Percentiles rank a stretch among this genome's conserved stretches.
Conservation (phyloP, 2,329 filamentous ascomycete genomes). For the Elsinoe arachidis region DNA sequence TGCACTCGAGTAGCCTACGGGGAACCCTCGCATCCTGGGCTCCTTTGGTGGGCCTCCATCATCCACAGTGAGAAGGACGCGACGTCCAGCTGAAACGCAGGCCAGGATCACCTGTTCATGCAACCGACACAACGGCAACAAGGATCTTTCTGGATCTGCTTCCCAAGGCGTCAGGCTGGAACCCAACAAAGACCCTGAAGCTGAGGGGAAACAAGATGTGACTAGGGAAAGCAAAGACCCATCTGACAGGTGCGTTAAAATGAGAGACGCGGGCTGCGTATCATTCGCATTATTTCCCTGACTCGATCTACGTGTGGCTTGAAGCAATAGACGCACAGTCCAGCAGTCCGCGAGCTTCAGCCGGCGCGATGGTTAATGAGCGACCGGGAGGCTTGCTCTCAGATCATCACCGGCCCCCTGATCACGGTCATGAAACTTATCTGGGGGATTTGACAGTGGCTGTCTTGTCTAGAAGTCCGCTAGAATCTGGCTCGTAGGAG, state of each 20-base stretch:
- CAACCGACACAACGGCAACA: background rate
- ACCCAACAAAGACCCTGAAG: background rate
- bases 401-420: background rate
- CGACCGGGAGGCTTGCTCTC: background rate
- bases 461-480: conserved; percentile 9
- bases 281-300: conserved; percentile 7
- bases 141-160: background rate
- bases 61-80: background rate
- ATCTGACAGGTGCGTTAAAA: conserved; percentile 9
- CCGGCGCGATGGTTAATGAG: background rate
- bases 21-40: conserved; percentile 1
- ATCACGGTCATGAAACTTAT: conserved; percentile 8
- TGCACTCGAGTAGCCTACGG: background rate
- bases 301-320: conserved; percentile 13
- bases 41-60: background rate
- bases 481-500: conserved; percentile 1
- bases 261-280: conserved; percentile 11
- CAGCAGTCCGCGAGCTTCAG: conserved; percentile 13
- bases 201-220: conserved; percentile 4
- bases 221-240: conserved; percentile 4
- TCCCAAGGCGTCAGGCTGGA: background rate
- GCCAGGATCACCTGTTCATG: conserved; percentile 11
- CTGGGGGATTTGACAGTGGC: conserved; percentile 11
- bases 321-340: conserved; percentile 1
- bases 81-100: background rate